Base-by-base conservation (phyloP, 164 flowering plant species). In the Platanus orientalis region DNA sequence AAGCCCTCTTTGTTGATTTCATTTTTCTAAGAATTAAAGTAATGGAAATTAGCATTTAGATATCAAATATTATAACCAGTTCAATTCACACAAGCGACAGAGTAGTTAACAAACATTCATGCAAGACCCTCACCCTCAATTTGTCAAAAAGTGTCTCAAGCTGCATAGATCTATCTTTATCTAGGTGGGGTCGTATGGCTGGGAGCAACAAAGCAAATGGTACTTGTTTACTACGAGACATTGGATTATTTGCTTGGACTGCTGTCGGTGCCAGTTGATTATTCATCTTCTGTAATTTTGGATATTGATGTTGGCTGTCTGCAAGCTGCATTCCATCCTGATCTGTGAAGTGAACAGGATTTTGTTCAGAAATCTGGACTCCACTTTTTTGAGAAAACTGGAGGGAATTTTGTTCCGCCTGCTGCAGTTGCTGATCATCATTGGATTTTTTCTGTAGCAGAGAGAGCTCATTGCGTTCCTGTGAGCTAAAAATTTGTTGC, bases 111-210 rank as follows among this genome's bases (percentile, higher is more conserved):
- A 47, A 47, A 44, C 1, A 45, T 17, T 27, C 7, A 40, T 20
- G 54, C 64, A 39, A 64, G 25, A 64, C 25, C 64, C 76, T 21
- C 48, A 91, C 97, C 93, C 76, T 87, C 67, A 94, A 73, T 79
- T 75, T 86, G 40, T 21, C 47, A 80, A 78, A 89, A 34, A 91
- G 66, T 23, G 84, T 74, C 26, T 73, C 71, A 64, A 91, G 93
- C 70, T 89, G 93, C 92, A 83, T 78, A 14, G 77, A 81, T 72
- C 81, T 86, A 66, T 94, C 99, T 71, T 86, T 85, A 68, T 91
- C 96, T 51, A 94, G 96, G 61, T 86, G 92, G 25, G 96, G 88
- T 40, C 71, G 19, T 64, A 91, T 74, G 7, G 81, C 72, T 3
- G 97, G 94, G 57, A 94, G 83, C 81, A 94, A 73, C 62, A 77